Conservation (phyloP, 306 rosid genomes). For the Cicer pinnatifidum region DNA sequence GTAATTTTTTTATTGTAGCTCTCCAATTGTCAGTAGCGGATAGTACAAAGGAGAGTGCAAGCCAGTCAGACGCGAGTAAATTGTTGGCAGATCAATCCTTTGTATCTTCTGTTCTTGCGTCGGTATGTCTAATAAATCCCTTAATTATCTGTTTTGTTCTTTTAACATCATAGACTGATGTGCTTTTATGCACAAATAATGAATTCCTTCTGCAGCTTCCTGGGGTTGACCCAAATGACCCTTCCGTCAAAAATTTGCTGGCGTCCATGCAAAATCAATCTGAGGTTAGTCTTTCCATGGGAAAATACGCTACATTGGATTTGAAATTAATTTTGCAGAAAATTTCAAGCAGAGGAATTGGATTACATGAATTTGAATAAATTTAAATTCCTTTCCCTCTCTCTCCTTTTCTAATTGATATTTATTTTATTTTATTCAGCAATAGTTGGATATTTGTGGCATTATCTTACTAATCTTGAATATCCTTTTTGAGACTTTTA, state of each 20-base stretch:
- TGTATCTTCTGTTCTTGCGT: slow-evolving; percentile 88
- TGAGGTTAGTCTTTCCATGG: slow-evolving; percentile 51
- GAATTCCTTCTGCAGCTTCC: slow-evolving; percentile 80
- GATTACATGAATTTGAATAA: slow-evolving; percentile 24
- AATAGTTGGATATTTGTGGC: slow-evolving; percentile 17
- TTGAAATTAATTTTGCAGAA: slow-evolving; percentile 25
- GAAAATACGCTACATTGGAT: neutral
- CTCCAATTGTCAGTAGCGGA: slow-evolving; percentile 89
- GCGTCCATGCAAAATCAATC: slow-evolving; percentile 95
- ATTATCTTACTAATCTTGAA: slow-evolving; percentile 18
- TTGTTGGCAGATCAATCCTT: slow-evolving; percentile 88
- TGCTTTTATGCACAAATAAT: slow-evolving; percentile 34
- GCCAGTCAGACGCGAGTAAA: slow-evolving; percentile 83
- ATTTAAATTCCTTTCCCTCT: neutral
- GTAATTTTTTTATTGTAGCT: slow-evolving; percentile 61
- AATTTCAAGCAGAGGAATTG: slow-evolving; percentile 1
- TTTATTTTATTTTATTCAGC: neutral
- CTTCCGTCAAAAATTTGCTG: slow-evolving; percentile 89
- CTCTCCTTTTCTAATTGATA: slow-evolving; percentile 14
- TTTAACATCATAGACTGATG: slow-evolving; percentile 29
- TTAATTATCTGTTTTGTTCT: slow-evolving; percentile 17
- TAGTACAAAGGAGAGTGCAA: slow-evolving; percentile 59
- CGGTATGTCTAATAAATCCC: slow-evolving; percentile 58
- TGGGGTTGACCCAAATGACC: slow-evolving; percentile 95
- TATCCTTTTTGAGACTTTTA: slow-evolving; percentile 13